Conservation (phyloP, 805 yeast genomes). For the Maudiozyma serrabonitensis region DNA sequence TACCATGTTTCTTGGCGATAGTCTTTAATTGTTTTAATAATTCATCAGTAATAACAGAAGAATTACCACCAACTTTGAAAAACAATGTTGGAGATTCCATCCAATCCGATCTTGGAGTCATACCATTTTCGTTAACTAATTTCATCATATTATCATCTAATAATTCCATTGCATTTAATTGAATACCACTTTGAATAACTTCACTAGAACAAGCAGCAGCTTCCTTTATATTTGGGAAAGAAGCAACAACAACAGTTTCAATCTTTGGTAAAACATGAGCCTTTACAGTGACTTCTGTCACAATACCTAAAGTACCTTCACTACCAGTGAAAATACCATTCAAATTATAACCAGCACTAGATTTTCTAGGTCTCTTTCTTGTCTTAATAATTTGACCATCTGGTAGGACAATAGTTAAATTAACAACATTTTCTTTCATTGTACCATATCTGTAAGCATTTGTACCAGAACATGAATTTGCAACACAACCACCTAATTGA, state of each 20-base stretch:
- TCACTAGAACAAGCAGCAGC: conserved; percentile 64
- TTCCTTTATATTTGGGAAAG: conserved; percentile 56
- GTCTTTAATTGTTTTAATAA: conserved; percentile 36
- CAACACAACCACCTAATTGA: conserved; percentile 68
- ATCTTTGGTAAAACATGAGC: conserved; percentile 53
- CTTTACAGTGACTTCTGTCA: conserved; percentile 68
- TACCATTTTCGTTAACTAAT: conserved; percentile 49
- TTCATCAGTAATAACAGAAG: conserved; percentile 34
- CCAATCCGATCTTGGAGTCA: conserved; percentile 42
- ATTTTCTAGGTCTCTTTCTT: conserved; percentile 63
- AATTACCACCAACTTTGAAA: conserved; percentile 53
- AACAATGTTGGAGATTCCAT: conserved; percentile 51
- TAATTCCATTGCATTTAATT: conserved; percentile 65
- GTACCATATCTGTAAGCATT: conserved; percentile 75
- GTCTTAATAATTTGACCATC: conserved; percentile 75
- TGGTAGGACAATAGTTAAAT: conserved; percentile 64
- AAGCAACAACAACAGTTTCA: conserved; percentile 60
- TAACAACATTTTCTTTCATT: conserved; percentile 62
- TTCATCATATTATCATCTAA: conserved; percentile 66
- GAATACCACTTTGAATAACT: conserved; percentile 51
- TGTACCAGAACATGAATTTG: conserved; percentile 73
- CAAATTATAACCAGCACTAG: conserved; percentile 72
- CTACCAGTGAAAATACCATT: conserved; percentile 68
- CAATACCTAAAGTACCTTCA: conserved; percentile 72
- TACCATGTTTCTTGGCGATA: conserved; percentile 46